phyloP scores from a whole-genome alignment of 495 filamentous ascomycete species.

The Tricharina praecox region DNA sequence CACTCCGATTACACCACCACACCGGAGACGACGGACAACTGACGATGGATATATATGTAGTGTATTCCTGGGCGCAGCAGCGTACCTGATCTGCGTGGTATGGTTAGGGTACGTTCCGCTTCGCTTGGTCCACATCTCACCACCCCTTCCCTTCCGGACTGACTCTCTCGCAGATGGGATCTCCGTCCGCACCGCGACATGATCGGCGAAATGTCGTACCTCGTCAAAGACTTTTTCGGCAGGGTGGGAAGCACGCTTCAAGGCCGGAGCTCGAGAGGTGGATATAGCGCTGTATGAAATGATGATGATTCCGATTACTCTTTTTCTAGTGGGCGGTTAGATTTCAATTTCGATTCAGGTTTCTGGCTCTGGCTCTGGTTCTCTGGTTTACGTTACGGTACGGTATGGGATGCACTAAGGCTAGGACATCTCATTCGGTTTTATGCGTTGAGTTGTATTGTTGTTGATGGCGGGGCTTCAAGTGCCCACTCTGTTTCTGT shows the following conservation, averaged over 20 bases:
- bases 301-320: neutral
- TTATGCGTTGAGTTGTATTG: too few relatives aligned
- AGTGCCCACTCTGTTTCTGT: too few relatives aligned
- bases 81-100: slow-evolving; percentile 94
- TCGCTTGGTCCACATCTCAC: slow-evolving; percentile 8
- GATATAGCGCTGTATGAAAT: slow-evolving; percentile 90
- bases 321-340: too few relatives aligned
- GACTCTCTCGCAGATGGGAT: slow-evolving; percentile 48
- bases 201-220: slow-evolving; percentile 78
- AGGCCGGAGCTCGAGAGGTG: slow-evolving; percentile 57
- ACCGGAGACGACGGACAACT: neutral
- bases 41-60: slow-evolving; percentile 32
- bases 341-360: too few relatives aligned
- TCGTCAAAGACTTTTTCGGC: slow-evolving; percentile 73
- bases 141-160: slow-evolving; percentile 3
- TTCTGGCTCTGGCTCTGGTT: too few relatives aligned
- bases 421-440: too few relatives aligned
- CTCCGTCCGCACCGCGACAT: slow-evolving; percentile 84
- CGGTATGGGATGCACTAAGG: neutral
- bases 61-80: slow-evolving; percentile 63
- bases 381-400: too few relatives aligned
- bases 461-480: too few relatives aligned
- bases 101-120: slow-evolving; percentile 48
- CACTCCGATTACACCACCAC: neutral
- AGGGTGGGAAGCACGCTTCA: slow-evolving; percentile 68